Percentiles rank a stretch among this genome's conserved stretches.
phyloP scores from a whole-genome alignment of 78 protist genomes.

The Guillardia theta region DNA sequence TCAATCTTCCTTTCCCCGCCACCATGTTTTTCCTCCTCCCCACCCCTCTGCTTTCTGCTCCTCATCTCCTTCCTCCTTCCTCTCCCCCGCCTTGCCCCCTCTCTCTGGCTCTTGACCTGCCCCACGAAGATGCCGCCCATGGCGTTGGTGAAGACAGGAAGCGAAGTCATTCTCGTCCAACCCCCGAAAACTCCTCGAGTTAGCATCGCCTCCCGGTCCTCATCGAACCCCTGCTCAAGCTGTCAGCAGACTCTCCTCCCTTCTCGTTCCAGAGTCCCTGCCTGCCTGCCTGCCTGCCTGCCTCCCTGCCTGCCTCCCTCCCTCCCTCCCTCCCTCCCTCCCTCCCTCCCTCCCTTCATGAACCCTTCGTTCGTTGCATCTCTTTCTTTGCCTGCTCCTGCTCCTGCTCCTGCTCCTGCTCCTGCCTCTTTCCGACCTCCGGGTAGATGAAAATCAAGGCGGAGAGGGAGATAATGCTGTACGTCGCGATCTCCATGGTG shows the following conservation, averaged over 20 bases:
- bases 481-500: not conserved
- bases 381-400: not conserved
- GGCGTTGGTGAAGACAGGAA: not conserved
- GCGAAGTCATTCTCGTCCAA: not conserved
- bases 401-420: not conserved
- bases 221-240: too few species aligned
- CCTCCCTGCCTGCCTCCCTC: too few species aligned
- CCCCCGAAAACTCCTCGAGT: not conserved
- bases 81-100: not conserved
- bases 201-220: too few species aligned
- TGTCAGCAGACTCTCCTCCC: too few species aligned
- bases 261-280: too few species aligned
- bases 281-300: too few species aligned
- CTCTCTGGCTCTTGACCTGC: not conserved
- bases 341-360: not conserved
- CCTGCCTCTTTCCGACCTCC: not conserved
- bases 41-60: too few species aligned
- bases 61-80: not conserved
- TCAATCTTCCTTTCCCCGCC: too few species aligned
- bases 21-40: too few species aligned
- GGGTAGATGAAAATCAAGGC: not conserved
- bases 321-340: not conserved
- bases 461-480: not conserved
- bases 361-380: too few species aligned
- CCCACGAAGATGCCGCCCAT: constrained; percentile 15